These are phyloP conservation scores for Sphenostylis stenocarpa DNA, from an alignment of 306 rosid genomes.

Conservation along the genomic window DNA sequence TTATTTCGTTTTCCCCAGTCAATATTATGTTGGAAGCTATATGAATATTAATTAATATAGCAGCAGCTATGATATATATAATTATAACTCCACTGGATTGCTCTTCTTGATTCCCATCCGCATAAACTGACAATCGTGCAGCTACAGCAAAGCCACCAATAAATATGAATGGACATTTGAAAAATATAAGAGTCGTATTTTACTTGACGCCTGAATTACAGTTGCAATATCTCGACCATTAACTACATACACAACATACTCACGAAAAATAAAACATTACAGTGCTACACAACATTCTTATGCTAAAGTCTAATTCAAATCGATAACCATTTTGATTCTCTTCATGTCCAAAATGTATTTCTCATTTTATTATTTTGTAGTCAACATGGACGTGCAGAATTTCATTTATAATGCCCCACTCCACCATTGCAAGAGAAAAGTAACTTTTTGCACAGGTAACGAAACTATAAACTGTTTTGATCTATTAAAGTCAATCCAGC, in stretches of 20 bases:
- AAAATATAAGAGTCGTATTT: neutral
- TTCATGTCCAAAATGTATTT: slow-evolving; percentile 32
- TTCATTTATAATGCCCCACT: slow-evolving; percentile 33
- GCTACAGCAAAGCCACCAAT: neutral
- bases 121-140: neutral
- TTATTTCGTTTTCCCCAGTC: neutral
- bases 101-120: neutral
- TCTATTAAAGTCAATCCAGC: slow-evolving; percentile 36
- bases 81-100: neutral
- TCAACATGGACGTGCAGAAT: slow-evolving; percentile 34
- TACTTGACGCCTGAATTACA: slow-evolving; percentile 40
- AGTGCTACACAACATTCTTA: slow-evolving; percentile 36
- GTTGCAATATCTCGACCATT: slow-evolving; percentile 32
- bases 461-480: slow-evolving; percentile 13
- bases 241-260: slow-evolving; percentile 25
- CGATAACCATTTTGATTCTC: slow-evolving; percentile 27
- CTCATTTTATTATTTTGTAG: slow-evolving; percentile 34
- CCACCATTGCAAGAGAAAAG: slow-evolving; percentile 39
- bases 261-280: slow-evolving; percentile 19
- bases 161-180: slow-evolving; percentile 5
- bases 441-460: slow-evolving; percentile 23
- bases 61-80: neutral
- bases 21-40: neutral
- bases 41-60: neutral
- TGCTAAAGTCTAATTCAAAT: slow-evolving; percentile 35